phyloP scores from a whole-genome alignment of 139 green algal species.

The Haematococcus sp. region DNA sequence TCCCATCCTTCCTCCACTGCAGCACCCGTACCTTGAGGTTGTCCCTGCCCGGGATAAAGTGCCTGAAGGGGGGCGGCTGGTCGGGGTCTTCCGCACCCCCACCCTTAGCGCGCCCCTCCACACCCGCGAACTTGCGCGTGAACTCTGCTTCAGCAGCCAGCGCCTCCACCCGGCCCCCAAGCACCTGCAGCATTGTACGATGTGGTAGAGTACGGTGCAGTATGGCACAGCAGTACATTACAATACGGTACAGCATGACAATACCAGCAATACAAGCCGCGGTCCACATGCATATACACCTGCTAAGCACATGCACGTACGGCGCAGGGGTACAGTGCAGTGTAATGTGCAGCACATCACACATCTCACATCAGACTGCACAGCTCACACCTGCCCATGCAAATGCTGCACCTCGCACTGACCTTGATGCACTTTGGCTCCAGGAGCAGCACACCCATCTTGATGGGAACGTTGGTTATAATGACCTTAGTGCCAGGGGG shows the following conservation, averaged over 20 bases:
- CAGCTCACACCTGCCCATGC: too few relatives aligned
- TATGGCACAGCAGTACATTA: too few relatives aligned
- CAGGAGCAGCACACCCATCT: conserved; percentile 38
- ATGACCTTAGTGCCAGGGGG: conserved; percentile 39
- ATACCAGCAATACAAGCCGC: too few relatives aligned
- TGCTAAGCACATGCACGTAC: too few relatives aligned
- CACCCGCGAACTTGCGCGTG: conserved; percentile 41
- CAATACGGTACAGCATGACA: too few relatives aligned
- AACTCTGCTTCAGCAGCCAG: conserved; percentile 43
- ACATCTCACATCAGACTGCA: too few relatives aligned
- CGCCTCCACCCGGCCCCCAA: conserved; percentile 42
- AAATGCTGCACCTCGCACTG: background rate
- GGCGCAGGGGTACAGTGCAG: too few relatives aligned
- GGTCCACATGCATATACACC: too few relatives aligned
- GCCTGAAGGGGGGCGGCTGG: conserved; percentile 35
- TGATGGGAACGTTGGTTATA: conserved; percentile 12
- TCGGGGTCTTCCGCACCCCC: conserved; percentile 26
- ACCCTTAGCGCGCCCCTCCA: conserved; percentile 17
- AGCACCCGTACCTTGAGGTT: background rate
- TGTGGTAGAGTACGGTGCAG: background rate
- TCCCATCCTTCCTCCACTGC: too few relatives aligned
- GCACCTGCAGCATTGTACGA: conserved; percentile 13
- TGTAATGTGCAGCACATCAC: too few relatives aligned
- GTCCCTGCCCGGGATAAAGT: conserved; percentile 28
- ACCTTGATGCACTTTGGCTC: conserved; percentile 31